These are phyloP conservation scores for Calocybe gambosa DNA, from an alignment of 1,284 basidiomycete species.

Conservation along the genomic window DNA sequence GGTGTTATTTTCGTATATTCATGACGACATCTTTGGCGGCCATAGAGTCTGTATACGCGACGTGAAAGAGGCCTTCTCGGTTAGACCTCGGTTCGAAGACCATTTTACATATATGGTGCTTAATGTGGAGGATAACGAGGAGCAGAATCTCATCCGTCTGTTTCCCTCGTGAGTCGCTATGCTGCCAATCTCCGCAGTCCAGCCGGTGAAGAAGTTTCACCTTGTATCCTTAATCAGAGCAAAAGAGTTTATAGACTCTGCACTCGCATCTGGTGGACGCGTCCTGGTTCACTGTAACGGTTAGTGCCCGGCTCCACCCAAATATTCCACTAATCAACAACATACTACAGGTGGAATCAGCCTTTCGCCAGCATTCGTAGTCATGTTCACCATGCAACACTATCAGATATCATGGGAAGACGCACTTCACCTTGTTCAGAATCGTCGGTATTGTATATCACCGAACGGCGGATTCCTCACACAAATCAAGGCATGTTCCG, in stretches of 20 bases:
- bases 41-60: constrained; percentile 82
- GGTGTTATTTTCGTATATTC: neutral
- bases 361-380: constrained; percentile 81
- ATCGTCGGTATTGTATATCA: constrained; percentile 85
- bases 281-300: constrained; percentile 92
- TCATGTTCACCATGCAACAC: constrained; percentile 89
- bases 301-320: constrained; percentile 27
- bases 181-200: neutral
- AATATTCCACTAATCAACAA: constrained; percentile 1
- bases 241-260: constrained; percentile 73
- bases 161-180: constrained; percentile 68
- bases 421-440: constrained; percentile 80
- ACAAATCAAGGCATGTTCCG: constrained; percentile 67
- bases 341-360: constrained; percentile 80
- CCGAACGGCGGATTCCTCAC: constrained; percentile 83
- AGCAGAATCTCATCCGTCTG: constrained; percentile 82
- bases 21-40: neutral
- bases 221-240: constrained; percentile 40
- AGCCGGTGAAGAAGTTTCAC: neutral
- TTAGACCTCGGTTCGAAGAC: constrained; percentile 79
- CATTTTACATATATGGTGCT: constrained; percentile 76
- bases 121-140: constrained; percentile 87
- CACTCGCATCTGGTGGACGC: constrained; percentile 60
- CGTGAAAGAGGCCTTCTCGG: constrained; percentile 81
- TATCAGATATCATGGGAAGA: constrained; percentile 78